Evolutionary conservation across 306 rosid species (phyloP).

Genomic region (Prinsepia uniflora): DNA sequence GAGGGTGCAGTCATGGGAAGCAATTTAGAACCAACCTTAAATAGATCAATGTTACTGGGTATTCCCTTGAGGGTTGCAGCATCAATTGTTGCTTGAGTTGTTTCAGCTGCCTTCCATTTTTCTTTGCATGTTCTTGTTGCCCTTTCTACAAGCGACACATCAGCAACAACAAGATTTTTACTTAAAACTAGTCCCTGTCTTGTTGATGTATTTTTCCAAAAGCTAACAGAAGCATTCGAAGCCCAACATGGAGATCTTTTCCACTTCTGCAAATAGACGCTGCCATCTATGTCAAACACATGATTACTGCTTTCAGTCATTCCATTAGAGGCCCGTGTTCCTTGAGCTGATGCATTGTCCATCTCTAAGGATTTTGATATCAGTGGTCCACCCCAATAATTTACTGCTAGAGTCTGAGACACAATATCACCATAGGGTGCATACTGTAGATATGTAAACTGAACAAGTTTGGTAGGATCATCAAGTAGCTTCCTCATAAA

Average conservation of each 20-base stretch:
- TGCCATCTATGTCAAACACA: conserved; percentile 83
- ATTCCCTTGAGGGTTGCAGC: conserved; percentile 91
- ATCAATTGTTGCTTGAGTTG: conserved; percentile 93
- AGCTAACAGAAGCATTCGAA: conserved; percentile 54
- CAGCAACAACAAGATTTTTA: conserved; percentile 83
- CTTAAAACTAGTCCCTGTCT: conserved; percentile 72
- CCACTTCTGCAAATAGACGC: conserved; percentile 86
- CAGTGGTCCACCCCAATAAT: conserved; percentile 83
- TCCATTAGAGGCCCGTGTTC: conserved; percentile 42
- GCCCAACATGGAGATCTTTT: conserved; percentile 82
- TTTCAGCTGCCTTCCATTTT: conserved; percentile 57
- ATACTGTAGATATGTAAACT: conserved; percentile 59
- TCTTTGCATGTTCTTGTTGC: conserved; percentile 65
- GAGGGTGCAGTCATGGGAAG: not conserved
- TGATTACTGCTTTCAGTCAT: conserved; percentile 47
- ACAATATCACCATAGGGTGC: conserved; percentile 81
- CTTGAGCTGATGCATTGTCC: conserved; percentile 34
- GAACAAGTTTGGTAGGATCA: conserved; percentile 87
- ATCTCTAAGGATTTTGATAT: conserved; percentile 44
- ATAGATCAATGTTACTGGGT: conserved; percentile 96
- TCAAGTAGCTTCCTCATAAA: conserved; percentile 68
- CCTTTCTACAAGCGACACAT: conserved; percentile 58
- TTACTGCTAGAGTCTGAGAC: conserved; percentile 78
- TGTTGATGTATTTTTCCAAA: conserved; percentile 70
- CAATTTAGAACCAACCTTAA: conserved; percentile 59